Base-by-base conservation (phyloP, 169 alveolate genomes). In the Plasmodium relictum region DNA sequence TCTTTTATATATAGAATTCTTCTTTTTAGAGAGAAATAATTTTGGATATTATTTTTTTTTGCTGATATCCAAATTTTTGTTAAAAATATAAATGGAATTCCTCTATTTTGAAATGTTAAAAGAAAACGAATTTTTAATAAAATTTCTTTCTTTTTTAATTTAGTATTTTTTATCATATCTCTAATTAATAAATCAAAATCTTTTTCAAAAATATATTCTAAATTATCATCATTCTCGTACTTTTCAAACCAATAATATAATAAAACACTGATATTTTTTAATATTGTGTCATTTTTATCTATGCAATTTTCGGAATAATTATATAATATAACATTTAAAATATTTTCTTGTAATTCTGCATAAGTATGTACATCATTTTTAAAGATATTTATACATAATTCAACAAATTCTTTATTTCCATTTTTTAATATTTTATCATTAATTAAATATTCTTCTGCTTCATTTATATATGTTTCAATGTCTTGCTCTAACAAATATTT, bases 341-440 rank as follows among this genome's bases (percentile, higher is more conserved):
- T 80, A 54, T 26, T 37, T 61, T 58, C 59, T 45, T 71, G 58
- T 31, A 80, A 61, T 61, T 80, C 90, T 3, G 12, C 59, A 54
- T 80, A 80, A 66, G 22, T 69, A 68, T 80, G 90, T 59, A 80
- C 83, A 31, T 80, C 90, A 31, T 80, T 61, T 68, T 66, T 80
- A 80, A 80, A 80, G 26, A 62, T 31, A 14, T 66, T 69, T 62
- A 80, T 58, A 61, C 90, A 80, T 31, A 80, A 62, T 31, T 71
- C 72, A 37, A 80, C 26, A 56, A 80, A 80, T 66, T 80, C 83
- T 5, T 18, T 80, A 12, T 12, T 10, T 16, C 62, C 9, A 37
- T 42, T 58, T 56, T 42, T 54, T 69, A 66, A 26, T 4, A 80
- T 20, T n/a, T 68, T 31, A 66, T 80, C 54, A 16, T 62, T 42